phyloP scores from a whole-genome alignment of 495 filamentous ascomycete species.

The Talaromyces stipitatus region DNA sequence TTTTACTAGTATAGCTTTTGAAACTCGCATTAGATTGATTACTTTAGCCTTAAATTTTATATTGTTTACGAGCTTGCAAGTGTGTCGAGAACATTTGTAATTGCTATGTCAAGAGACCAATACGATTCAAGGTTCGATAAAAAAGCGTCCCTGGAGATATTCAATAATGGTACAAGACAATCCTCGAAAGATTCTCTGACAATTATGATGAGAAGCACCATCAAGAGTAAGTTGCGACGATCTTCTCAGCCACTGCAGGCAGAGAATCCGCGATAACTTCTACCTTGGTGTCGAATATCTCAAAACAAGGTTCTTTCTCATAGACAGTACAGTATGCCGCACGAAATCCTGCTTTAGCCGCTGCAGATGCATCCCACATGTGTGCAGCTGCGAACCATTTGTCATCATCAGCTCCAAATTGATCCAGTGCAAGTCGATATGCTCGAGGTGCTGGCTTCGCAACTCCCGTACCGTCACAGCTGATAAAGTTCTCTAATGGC shows the following conservation, averaged over 20 bases:
- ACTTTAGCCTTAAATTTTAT: too few relatives aligned
- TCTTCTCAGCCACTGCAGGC: slow-evolving; percentile 20
- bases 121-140: too few relatives aligned
- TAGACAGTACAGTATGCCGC: slow-evolving; percentile 27
- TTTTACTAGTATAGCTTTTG: too few relatives aligned
- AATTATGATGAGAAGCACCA: too few relatives aligned
- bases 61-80: too few relatives aligned
- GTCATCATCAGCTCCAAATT: slow-evolving; percentile 13
- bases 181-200: too few relatives aligned
- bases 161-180: too few relatives aligned
- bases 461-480: slow-evolving; percentile 23
- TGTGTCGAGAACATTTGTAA: too few relatives aligned
- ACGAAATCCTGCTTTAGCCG: slow-evolving; percentile 20
- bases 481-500: slow-evolving; percentile 31
- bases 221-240: too few relatives aligned
- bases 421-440: slow-evolving; percentile 18
- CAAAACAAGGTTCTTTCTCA: slow-evolving; percentile 24
- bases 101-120: too few relatives aligned
- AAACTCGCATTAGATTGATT: too few relatives aligned
- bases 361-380: slow-evolving; percentile 35
- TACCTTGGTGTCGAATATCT: slow-evolving; percentile 21
- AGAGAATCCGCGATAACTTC: slow-evolving; percentile 23
- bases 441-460: slow-evolving; percentile 26
- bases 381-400: slow-evolving; percentile 33
- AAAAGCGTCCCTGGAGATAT: too few relatives aligned